Percentiles rank a stretch among this genome's conserved stretches.
Evolutionary conservation across 306 rosid species (phyloP).

Genomic region (Leucaena leucocephala): DNA sequence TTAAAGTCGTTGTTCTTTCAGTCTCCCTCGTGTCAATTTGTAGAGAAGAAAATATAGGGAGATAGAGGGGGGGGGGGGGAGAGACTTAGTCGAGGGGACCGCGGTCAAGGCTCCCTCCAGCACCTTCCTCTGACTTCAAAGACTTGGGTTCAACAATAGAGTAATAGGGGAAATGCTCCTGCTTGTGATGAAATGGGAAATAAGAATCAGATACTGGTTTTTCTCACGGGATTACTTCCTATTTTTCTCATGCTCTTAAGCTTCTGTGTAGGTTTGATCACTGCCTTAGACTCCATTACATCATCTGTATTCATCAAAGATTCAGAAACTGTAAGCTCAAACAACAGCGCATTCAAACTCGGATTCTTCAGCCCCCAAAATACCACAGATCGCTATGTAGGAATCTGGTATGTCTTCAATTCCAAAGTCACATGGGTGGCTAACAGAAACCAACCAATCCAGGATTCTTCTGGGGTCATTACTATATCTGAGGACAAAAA

Average conservation of each 20-base stretch:
- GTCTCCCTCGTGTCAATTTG: neutral
- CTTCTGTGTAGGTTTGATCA: neutral
- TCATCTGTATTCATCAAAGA: neutral
- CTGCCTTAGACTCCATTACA: neutral
- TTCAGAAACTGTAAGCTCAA: neutral
- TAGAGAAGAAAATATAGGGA: neutral
- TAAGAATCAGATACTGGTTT: neutral
- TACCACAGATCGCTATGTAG: constrained; percentile 17
- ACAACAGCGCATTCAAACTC: neutral
- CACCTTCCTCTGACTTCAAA: neutral
- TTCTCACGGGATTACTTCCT: neutral
- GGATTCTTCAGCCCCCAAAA: constrained; percentile 26
- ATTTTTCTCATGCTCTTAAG: neutral
- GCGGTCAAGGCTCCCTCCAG: neutral
- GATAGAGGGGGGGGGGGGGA: neutral
- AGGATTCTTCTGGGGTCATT: neutral
- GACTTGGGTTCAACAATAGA: neutral
- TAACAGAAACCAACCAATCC: neutral
- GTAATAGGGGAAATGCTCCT: neutral
- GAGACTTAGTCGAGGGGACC: neutral
- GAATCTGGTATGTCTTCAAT: neutral
- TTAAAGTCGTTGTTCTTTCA: neutral
- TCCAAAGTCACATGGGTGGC: neutral
- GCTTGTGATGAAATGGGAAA: neutral
- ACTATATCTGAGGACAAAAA: neutral